Conservation (phyloP, 1,139 yeast genomes). For the Sugiyamaella neomexicana region DNA sequence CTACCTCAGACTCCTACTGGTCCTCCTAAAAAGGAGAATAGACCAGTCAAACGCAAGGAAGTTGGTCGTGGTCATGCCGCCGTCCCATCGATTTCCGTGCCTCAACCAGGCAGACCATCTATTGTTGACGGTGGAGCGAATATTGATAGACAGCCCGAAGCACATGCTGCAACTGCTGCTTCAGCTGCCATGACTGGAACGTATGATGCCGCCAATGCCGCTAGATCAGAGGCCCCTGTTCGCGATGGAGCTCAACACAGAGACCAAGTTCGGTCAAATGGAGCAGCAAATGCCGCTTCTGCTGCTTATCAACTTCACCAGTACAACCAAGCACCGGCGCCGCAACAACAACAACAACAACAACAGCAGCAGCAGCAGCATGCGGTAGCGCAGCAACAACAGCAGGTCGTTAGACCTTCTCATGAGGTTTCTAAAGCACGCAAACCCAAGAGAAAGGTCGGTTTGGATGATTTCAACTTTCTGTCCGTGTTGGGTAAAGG, state of each 20-base stretch:
- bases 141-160: neutral
- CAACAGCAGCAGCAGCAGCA: constrained; percentile 24
- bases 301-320: constrained; percentile 11
- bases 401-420: constrained; percentile 19
- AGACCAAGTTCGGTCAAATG: constrained; percentile 1
- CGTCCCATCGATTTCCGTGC: constrained; percentile 4
- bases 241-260: neutral
- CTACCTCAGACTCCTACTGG: constrained; percentile 24
- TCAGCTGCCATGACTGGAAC: constrained; percentile 10
- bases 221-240: neutral
- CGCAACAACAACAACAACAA: constrained; percentile 31
- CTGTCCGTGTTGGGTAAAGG: constrained; percentile 96
- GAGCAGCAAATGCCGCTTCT: constrained; percentile 10
- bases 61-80: constrained; percentile 33
- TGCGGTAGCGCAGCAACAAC: constrained; percentile 10
- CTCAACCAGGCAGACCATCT: constrained; percentile 8
- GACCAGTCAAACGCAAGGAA: constrained; percentile 37
- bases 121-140: neutral
- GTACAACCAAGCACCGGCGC: constrained; percentile 20
- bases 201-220: neutral
- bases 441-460: constrained; percentile 59
- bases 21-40: constrained; percentile 31
- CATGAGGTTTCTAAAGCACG: neutral
- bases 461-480: constrained; percentile 91
- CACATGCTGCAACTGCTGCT: constrained; percentile 9